phyloP scores from a whole-genome alignment of 192 early-diverging fungal genomes.

The Linnemannia hyalina region DNA sequence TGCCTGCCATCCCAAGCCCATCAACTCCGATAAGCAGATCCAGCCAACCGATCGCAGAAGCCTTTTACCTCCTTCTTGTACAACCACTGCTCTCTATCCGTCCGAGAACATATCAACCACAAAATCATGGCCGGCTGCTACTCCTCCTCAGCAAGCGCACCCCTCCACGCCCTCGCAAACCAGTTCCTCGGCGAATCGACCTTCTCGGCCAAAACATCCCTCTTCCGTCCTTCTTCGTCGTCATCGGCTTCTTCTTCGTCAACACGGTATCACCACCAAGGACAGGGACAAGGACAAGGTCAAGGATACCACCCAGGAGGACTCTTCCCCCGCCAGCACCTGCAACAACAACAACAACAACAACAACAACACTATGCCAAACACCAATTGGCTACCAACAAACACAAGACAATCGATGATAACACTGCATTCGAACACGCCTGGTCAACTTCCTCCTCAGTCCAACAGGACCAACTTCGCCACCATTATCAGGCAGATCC shows the following conservation, averaged over 20 bases:
- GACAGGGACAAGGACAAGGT: slow-evolving; percentile 1
- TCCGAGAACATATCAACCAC: not conserved
- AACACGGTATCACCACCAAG: not conserved
- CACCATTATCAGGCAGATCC: not conserved
- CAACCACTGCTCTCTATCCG: too few relatives aligned
- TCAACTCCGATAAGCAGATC: too few relatives aligned
- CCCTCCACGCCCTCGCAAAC: slow-evolving; percentile 36
- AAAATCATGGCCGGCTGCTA: slow-evolving; percentile 36
- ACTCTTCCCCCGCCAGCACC: slow-evolving; percentile 9
- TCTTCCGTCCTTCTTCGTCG: not conserved
- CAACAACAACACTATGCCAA: slow-evolving; percentile 5
- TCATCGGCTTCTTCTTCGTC: not conserved
- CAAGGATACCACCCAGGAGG: not conserved
- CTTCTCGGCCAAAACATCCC: slow-evolving; percentile 14
- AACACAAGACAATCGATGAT: slow-evolving; percentile 9
- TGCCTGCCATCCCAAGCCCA: too few relatives aligned
- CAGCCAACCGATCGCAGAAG: too few relatives aligned
- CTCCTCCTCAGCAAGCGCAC: slow-evolving; percentile 28
- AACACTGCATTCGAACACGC: slow-evolving; percentile 21
- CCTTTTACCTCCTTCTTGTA: too few relatives aligned
- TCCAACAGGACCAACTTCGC: slow-evolving; percentile 8
- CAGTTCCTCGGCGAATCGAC: slow-evolving; percentile 41
- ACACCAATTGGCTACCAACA: not conserved
- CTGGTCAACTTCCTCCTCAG: slow-evolving; percentile 24
- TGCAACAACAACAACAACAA: not conserved